Conservation (phyloP, 2,329 filamentous ascomycete genomes). For the Monosporascus sp. region DNA sequence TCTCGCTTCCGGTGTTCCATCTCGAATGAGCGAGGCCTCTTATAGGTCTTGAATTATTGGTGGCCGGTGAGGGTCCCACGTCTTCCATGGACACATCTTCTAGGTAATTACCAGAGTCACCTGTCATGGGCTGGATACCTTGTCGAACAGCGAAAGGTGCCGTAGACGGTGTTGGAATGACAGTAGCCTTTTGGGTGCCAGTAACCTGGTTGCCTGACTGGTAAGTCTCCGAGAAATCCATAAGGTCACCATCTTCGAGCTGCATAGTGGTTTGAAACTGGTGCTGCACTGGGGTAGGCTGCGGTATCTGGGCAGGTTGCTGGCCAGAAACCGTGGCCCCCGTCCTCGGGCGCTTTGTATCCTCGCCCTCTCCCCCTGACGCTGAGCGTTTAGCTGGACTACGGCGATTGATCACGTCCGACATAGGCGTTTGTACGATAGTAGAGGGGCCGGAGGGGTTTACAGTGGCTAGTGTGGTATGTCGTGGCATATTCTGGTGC, state of each 20-base stretch:
- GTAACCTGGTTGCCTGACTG: not conserved
- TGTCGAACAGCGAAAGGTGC: not conserved
- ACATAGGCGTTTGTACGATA: not conserved
- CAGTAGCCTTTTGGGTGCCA: not conserved
- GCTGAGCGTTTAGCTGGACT: not conserved
- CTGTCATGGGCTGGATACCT: not conserved
- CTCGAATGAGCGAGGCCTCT: constrained; percentile 2
- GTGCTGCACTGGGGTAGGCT: not conserved
- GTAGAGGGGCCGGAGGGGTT: not conserved
- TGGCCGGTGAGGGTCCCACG: not conserved
- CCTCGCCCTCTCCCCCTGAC: not conserved
- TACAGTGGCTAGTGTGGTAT: not conserved
- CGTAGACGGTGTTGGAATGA: not conserved
- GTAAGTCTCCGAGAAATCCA: not conserved
- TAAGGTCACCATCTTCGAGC: not conserved
- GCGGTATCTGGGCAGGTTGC: not conserved
- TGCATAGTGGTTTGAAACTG: not conserved
- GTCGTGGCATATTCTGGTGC: too few relatives aligned
- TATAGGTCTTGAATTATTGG: not conserved
- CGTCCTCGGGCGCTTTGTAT: not conserved
- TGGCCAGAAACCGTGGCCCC: not conserved
- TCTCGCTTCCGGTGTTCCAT: constrained; percentile 5
- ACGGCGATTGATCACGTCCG: not conserved
- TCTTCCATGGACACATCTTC: not conserved
- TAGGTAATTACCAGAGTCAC: not conserved